Evolutionary conservation across 306 rosid species (phyloP).

Genomic region (Heteromeles arbutifolia): DNA sequence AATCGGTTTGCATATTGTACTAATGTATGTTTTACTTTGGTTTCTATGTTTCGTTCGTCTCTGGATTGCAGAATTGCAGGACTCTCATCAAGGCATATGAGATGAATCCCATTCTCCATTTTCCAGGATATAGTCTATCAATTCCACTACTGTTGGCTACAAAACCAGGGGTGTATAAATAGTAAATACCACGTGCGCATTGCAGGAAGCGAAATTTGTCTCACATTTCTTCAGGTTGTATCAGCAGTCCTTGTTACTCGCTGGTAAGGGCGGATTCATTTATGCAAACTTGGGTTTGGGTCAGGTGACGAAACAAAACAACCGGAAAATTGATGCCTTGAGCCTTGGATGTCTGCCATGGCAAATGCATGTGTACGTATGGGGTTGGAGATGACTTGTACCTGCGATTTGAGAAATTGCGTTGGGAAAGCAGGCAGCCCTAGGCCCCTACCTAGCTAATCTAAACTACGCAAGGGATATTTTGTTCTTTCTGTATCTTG

Average conservation of each 20-base stretch:
- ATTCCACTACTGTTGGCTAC: slow-evolving; percentile 59
- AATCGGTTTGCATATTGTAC: background rate
- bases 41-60: slow-evolving; percentile 1
- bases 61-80: slow-evolving; percentile 65
- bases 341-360: background rate
- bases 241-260: background rate
- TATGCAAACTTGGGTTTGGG: background rate
- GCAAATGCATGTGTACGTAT: background rate
- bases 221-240: background rate
- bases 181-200: background rate
- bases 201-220: background rate
- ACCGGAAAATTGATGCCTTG: background rate
- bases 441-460: background rate
- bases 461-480: too few species aligned
- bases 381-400: background rate
- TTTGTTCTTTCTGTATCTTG: too few species aligned
- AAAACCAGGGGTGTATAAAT: slow-evolving; percentile 38
- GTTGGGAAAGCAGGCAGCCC: background rate
- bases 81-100: slow-evolving; percentile 72
- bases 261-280: background rate
- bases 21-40: background rate
- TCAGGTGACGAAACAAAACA: background rate
- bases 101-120: slow-evolving; percentile 78
- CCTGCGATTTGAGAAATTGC: too few species aligned
- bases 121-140: slow-evolving; percentile 53